Conservation (phyloP, 768 basidiomycete species). For the Brasilioporus rufonigricans region DNA sequence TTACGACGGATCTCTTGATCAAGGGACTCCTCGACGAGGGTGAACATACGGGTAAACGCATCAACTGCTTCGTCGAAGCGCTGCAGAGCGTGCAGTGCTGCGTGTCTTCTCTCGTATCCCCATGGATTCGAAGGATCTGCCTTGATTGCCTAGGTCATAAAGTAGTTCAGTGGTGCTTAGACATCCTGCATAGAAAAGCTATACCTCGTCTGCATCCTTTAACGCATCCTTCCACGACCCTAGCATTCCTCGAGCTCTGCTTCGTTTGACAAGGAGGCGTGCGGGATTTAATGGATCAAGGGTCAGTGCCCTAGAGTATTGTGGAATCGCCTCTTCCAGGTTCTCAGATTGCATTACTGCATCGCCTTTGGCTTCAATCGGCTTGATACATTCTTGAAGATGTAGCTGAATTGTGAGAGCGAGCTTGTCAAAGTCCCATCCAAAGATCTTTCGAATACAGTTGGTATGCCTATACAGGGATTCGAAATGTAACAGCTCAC, state of each 20-base stretch:
- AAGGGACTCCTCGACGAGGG: background rate
- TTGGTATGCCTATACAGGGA: background rate
- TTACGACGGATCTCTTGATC: background rate
- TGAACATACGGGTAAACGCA: background rate
- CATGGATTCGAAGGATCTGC: background rate
- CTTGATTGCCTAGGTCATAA: background rate
- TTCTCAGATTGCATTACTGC: background rate
- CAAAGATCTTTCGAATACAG: constrained; percentile 1
- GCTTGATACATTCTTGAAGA: background rate
- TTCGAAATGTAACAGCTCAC: background rate
- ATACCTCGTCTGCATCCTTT: constrained; percentile 1
- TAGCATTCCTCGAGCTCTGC: background rate
- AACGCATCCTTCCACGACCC: background rate
- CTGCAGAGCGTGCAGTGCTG: background rate
- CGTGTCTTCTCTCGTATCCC: background rate
- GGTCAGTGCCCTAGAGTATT: constrained; percentile 6
- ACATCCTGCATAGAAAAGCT: background rate
- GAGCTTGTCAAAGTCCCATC: constrained; percentile 8
- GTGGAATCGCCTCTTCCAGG: background rate
- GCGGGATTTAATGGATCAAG: background rate
- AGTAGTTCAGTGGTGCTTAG: background rate
- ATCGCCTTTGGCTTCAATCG: background rate
- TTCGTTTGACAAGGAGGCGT: constrained; percentile 10
- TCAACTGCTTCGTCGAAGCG: background rate
- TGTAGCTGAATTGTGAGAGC: background rate